Percentiles rank a stretch among this genome's conserved stretches.
These are phyloP conservation scores for Fusarium ramigenum DNA, from an alignment of 2,329 filamentous ascomycete genomes.

Conservation along the genomic window DNA sequence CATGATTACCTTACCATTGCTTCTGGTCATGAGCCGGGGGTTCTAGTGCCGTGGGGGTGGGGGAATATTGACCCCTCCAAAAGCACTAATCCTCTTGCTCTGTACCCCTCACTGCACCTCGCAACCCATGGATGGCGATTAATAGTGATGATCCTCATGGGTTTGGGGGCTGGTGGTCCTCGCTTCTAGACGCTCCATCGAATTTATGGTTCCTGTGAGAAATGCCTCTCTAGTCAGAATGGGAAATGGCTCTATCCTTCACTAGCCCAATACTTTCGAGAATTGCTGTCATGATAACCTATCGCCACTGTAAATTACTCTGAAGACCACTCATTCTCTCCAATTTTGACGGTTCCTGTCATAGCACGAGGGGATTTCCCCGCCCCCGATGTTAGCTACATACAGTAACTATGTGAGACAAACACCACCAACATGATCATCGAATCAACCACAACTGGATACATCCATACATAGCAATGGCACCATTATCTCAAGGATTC, in stretches of 20 bases:
- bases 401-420: background rate
- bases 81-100: background rate
- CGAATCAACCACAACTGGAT: background rate
- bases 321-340: background rate
- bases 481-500: background rate
- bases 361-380: slow-evolving; percentile 8
- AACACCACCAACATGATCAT: background rate
- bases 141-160: background rate
- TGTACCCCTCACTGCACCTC: slow-evolving; percentile 9
- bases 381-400: slow-evolving; percentile 2
- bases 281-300: slow-evolving; percentile 9
- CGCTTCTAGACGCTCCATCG: background rate
- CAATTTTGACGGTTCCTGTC: slow-evolving; percentile 1
- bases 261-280: background rate
- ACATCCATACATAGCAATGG: background rate
- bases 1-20: slow-evolving; percentile 7
- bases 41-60: slow-evolving; percentile 27
- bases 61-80: slow-evolving; percentile 16
- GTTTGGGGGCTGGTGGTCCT: slow-evolving; percentile 29
- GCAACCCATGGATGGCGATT: background rate
- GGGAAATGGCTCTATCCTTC: background rate
- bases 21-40: slow-evolving; percentile 14
- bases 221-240: background rate
- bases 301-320: background rate
- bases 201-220: background rate